Evolutionary conservation across 2,329 filamentous ascomycete species (phyloP), one percentile per base, ranked within the genome.

Genomic region (Fusarium falciforme): DNA sequence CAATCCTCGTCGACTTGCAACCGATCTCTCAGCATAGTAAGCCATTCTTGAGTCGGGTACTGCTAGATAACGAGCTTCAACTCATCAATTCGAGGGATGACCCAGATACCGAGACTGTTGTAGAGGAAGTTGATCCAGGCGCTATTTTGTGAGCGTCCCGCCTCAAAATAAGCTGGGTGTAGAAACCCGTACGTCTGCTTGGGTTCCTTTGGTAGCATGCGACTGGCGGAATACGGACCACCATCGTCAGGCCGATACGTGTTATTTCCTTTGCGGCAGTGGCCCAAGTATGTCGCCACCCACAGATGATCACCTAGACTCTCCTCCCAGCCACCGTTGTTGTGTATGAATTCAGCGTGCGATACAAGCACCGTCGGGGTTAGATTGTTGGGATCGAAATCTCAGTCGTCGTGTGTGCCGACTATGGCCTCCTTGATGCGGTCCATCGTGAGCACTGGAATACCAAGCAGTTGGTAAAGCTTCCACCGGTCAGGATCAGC

Each of bases 161-260:
- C 38, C 35, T 20, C 20, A 22, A 59, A 25, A n/a, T 67, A 64
- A 4, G 29, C 35, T 35, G 29, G 49, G 10, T 67, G 31, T 6
- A 67, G 31, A 40, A 67, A 63, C 10, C 31, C 52, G n/a, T 58
- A 59, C 9, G 9, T 35, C 27, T 35, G 52, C 6, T 33, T 35
- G 3, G 4, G n/a, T 10, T 20, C 7, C 17, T 20, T 40, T 6
- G 59, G 65, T 7, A 67, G 49, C n/a, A 59, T 29, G n/a, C 35
- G 35, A 38, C 38, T 40, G 3, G 65, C 59, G 1, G 65, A 52
- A 52, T 44, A n/a, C 47, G 42, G 10, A 59, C 17, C 10, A 31
- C 17, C 17, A 35, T 35, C 5, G 60, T 63, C n/a, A n/a, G 65
- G 65, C 27, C 55, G 49, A 38, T 67, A 67, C 52, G 61, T 67